A percentile compares a stretch with the other conserved stretches of the same genome.
These are phyloP conservation scores for Ceratocystis eucalypticola DNA, from an alignment of 2,329 filamentous ascomycete genomes.

Conservation along the genomic window DNA sequence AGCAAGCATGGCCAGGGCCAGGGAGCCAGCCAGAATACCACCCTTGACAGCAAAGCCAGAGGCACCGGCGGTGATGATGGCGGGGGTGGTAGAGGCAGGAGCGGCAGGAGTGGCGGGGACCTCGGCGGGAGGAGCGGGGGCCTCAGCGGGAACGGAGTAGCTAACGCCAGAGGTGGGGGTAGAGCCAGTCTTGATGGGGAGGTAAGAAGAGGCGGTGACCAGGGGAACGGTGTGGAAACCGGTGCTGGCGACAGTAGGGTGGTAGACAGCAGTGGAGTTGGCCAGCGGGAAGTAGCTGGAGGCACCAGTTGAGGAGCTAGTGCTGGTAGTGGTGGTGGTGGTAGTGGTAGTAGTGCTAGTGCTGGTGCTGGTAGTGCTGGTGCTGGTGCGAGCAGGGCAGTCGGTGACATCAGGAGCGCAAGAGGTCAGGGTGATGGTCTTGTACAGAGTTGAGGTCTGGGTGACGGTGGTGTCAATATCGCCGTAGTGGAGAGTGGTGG, in stretches of 20 bases:
- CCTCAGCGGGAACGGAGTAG: neutral
- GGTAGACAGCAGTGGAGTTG: slow-evolving; percentile 14
- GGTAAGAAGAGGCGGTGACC: slow-evolving; percentile 14
- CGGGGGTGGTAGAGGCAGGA: neutral
- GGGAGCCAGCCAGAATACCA: slow-evolving; percentile 18
- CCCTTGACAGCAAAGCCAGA: slow-evolving; percentile 14
- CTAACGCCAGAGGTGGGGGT: slow-evolving; percentile 1
- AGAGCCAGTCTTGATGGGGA: slow-evolving; percentile 12
- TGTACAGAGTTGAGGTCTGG: slow-evolving; percentile 19
- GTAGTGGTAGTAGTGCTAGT: neutral
- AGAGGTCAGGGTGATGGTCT: slow-evolving; percentile 20
- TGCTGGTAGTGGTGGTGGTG: neutral
- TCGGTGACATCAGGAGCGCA: slow-evolving; percentile 19
- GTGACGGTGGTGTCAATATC: slow-evolving; percentile 16
- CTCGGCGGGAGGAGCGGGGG: neutral
- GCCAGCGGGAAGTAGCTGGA: slow-evolving; percentile 16
- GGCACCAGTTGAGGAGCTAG: slow-evolving; percentile 1
- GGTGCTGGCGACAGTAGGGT: slow-evolving; percentile 10
- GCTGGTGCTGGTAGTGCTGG: neutral
- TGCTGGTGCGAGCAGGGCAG: slow-evolving; percentile 16
- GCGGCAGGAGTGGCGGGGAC: neutral
- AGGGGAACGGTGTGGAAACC: slow-evolving; percentile 16
- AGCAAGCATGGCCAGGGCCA: slow-evolving; percentile 18
- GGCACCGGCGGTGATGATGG: slow-evolving; percentile 2
- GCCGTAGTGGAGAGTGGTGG: slow-evolving; percentile 8